These are phyloP conservation scores for Mrakiaceae sp. DNA, from an alignment of 1,284 basidiomycete genomes.

Conservation along the genomic window DNA sequence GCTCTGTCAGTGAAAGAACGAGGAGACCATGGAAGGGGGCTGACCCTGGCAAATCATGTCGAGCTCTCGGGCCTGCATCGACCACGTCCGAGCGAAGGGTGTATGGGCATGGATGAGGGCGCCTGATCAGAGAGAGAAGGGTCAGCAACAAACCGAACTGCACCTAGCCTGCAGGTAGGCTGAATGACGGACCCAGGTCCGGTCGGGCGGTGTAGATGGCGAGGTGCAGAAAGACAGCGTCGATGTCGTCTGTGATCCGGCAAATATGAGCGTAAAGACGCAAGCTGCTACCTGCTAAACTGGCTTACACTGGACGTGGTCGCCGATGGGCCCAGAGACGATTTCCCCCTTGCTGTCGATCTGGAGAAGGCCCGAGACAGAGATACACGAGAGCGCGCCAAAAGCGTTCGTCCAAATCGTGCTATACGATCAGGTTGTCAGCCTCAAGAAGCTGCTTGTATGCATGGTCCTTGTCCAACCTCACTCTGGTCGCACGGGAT, in stretches of 20 bases:
- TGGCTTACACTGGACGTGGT: too few species aligned
- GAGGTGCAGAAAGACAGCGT: constrained; percentile 20
- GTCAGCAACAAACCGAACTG: too few species aligned
- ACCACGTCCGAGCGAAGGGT: constrained; percentile 21
- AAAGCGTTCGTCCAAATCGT: constrained; percentile 22
- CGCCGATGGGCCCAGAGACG: constrained; percentile 8
- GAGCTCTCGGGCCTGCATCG: constrained; percentile 17
- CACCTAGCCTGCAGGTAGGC: too few species aligned
- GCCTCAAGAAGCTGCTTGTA: background rate
- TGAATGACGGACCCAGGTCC: constrained; percentile 17
- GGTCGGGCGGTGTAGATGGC: constrained; percentile 21
- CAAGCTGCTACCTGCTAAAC: too few species aligned
- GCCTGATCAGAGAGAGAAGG: too few species aligned
- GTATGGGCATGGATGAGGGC: constrained; percentile 21
- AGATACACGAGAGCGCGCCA: constrained; percentile 20
- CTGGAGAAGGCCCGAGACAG: constrained; percentile 19
- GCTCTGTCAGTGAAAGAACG: background rate
- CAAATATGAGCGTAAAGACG: background rate
- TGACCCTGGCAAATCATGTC: constrained; percentile 23
- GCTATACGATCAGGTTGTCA: background rate
- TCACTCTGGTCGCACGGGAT: background rate
- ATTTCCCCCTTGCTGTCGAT: constrained; percentile 15
- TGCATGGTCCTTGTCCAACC: background rate
- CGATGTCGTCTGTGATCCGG: constrained; percentile 18
- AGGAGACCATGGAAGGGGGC: background rate